Conservation (phyloP, 306 rosid genomes). For the Trichosanthes truncata region DNA sequence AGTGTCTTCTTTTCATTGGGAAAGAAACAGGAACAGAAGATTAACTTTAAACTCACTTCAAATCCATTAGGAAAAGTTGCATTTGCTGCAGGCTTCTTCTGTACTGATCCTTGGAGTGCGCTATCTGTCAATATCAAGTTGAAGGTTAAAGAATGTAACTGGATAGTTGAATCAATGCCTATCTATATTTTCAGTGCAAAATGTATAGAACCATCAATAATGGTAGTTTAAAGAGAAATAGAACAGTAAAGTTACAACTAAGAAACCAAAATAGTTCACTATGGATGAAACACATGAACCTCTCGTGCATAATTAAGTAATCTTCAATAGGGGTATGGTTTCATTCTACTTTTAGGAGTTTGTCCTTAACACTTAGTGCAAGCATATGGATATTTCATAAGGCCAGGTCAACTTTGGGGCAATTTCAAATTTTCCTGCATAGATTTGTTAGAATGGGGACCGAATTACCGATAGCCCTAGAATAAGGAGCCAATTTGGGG, state of each 20-base stretch:
- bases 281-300: not conserved
- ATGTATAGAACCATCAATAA: not conserved
- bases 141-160: not conserved
- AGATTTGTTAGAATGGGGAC: not conserved
- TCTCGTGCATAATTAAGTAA: not conserved
- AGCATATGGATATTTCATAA: not conserved
- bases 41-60: slow-evolving; percentile 46
- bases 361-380: not conserved
- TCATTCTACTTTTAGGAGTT: not conserved
- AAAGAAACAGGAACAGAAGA: slow-evolving; percentile 3
- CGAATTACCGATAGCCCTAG: not conserved
- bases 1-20: not conserved
- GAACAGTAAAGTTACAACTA: not conserved
- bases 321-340: not conserved
- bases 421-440: not conserved
- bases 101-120: slow-evolving; percentile 26
- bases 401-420: not conserved
- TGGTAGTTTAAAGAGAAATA: not conserved
- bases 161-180: not conserved
- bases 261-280: not conserved
- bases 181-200: not conserved
- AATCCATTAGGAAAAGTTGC: slow-evolving; percentile 78
- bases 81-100: slow-evolving; percentile 37
- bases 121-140: slow-evolving; percentile 26
- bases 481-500: not conserved